Conservation (phyloP, 2,329 filamentous ascomycete species). For the Penicillium thymicola region DNA sequence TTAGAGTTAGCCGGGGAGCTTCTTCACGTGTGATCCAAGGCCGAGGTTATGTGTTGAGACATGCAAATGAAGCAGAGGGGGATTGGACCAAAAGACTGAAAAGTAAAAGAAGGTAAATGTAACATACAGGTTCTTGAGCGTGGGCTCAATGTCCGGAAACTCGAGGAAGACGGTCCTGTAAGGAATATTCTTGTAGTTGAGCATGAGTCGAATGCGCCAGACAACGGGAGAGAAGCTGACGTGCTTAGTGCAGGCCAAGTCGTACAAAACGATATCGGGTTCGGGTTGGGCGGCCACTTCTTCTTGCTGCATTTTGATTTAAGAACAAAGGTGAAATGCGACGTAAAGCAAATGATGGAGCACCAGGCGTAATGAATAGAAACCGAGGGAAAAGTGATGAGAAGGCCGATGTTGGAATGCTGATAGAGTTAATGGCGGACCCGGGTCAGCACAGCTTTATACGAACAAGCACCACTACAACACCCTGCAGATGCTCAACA, state of each 20-base stretch:
- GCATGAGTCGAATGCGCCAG: constrained; percentile 46
- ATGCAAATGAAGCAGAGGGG: not conserved
- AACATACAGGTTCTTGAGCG: constrained; percentile 41
- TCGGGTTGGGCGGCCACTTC: constrained; percentile 4
- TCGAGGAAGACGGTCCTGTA: constrained; percentile 44
- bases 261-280: constrained; percentile 41
- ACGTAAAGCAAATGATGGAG: not conserved
- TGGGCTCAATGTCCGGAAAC: constrained; percentile 45
- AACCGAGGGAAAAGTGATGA: not conserved
- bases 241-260: constrained; percentile 41
- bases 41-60: not conserved
- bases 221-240: constrained; percentile 44
- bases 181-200: constrained; percentile 45
- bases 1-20: not conserved
- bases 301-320: not conserved
- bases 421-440: not conserved
- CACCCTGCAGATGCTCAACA: too few relatives aligned
- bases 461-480: not conserved
- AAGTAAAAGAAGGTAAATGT: not conserved
- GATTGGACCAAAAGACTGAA: not conserved
- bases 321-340: too few relatives aligned
- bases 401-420: not conserved
- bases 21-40: not conserved
- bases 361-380: not conserved
- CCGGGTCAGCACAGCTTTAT: not conserved